Evolutionary conservation across 768 basidiomycete species (phyloP).

Genomic region (Jaapia argillacea): DNA sequence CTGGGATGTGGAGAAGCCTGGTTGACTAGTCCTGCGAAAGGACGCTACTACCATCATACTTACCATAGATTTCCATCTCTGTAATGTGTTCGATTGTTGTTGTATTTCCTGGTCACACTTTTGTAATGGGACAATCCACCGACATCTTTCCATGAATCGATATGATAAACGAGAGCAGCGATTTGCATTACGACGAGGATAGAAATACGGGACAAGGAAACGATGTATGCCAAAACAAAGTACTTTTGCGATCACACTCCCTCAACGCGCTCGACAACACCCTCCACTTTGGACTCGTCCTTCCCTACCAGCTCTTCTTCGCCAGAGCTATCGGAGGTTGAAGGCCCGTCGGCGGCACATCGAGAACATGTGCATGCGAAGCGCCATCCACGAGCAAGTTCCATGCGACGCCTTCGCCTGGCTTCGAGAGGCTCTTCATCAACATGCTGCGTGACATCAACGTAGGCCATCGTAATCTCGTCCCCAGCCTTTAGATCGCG

Average conservation of each 20-base stretch:
- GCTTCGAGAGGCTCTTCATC: slow-evolving; percentile 46
- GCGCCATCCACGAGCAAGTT: slow-evolving; percentile 74
- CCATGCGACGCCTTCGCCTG: slow-evolving; percentile 54
- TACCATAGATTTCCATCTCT: too few relatives aligned
- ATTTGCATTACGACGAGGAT: too few relatives aligned
- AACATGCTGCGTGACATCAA: slow-evolving; percentile 49
- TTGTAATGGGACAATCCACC: too few relatives aligned
- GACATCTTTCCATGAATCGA: too few relatives aligned
- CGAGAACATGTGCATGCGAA: slow-evolving; percentile 68
- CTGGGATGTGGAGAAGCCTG: slow-evolving; percentile 78
- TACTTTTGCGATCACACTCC: too few relatives aligned
- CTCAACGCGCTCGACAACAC: slow-evolving; percentile 17
- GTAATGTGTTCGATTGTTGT: too few relatives aligned
- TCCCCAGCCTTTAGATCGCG: slow-evolving; percentile 66
- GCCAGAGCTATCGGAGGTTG: slow-evolving; percentile 2
- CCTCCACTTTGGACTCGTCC: slow-evolving; percentile 44
- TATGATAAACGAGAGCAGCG: too few relatives aligned
- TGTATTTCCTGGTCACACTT: too few relatives aligned
- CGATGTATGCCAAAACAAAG: too few relatives aligned
- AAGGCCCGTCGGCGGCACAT: slow-evolving; percentile 46
- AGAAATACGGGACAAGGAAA: too few relatives aligned
- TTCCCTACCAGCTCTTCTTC: slow-evolving; percentile 24
- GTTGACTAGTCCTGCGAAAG: too few relatives aligned
- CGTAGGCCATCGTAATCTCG: slow-evolving; percentile 65
- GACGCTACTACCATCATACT: too few relatives aligned